phyloP scores from a whole-genome alignment of 345 rosid species.

The Eucalyptus caleyi region DNA sequence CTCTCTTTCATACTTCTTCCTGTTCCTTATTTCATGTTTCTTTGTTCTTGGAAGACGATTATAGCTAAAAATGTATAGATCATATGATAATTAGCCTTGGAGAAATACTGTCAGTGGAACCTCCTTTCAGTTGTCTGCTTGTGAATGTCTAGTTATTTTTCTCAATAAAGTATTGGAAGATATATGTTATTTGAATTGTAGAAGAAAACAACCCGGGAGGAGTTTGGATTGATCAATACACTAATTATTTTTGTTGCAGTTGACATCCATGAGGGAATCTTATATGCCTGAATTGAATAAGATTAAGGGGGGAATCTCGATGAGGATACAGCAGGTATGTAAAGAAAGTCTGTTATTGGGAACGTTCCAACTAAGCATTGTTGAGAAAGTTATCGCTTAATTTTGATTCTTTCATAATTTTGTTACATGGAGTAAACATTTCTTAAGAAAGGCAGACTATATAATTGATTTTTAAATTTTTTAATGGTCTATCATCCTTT shows the following conservation, averaged over 20 bases:
- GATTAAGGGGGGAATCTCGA: conserved; percentile 9
- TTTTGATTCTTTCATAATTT: neutral
- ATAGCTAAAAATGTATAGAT: neutral
- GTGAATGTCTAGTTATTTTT: neutral
- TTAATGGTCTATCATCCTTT: neutral
- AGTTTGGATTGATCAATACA: neutral
- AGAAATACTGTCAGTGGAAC: neutral
- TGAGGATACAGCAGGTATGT: conserved; percentile 44
- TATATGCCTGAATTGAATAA: conserved; percentile 58
- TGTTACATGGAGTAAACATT: neutral
- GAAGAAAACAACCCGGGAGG: neutral
- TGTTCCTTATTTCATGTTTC: neutral
- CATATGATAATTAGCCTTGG: neutral
- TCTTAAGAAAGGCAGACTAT: neutral
- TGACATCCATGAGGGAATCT: conserved; percentile 50
- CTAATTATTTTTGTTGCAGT: conserved; percentile 23
- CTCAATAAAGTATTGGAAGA: neutral
- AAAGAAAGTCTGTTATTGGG: neutral
- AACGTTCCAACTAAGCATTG: neutral
- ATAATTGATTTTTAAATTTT: neutral
- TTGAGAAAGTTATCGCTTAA: neutral
- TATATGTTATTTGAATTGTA: neutral
- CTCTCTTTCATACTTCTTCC: neutral
- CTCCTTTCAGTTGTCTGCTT: neutral
- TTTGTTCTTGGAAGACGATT: neutral